These are phyloP conservation scores for Graphiopsis chlorocephala DNA, from an alignment of 2,329 filamentous ascomycete genomes.

Conservation along the genomic window DNA sequence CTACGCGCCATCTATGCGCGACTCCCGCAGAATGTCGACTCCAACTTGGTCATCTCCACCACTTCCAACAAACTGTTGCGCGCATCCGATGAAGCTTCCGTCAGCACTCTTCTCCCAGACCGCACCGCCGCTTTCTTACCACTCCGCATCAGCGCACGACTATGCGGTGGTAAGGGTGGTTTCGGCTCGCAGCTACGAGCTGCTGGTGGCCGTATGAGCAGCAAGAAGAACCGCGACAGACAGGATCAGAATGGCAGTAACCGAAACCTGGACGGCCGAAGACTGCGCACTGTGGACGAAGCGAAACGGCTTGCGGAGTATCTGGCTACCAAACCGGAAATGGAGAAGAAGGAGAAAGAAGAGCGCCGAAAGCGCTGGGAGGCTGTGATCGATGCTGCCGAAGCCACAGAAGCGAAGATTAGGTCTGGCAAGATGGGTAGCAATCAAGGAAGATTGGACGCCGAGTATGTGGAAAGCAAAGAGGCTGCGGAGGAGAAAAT, in stretches of 20 bases:
- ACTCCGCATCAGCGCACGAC: conserved; percentile 72
- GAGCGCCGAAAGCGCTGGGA: conserved; percentile 81
- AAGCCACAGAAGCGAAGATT: conserved; percentile 79
- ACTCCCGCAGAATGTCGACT: conserved; percentile 53
- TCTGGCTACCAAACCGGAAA: conserved; percentile 90
- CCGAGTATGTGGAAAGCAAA: conserved; percentile 92
- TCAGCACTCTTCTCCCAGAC: conserved; percentile 61
- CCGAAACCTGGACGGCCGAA: conserved; percentile 86
- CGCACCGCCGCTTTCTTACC: conserved; percentile 65
- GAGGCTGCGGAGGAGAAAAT: conserved; percentile 86
- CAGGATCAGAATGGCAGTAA: conserved; percentile 78
- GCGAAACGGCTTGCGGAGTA: conserved; percentile 95
- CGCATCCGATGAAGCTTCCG: conserved; percentile 50
- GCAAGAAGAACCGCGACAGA: conserved; percentile 80
- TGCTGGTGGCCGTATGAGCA: conserved; percentile 96
- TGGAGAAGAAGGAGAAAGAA: conserved; percentile 93
- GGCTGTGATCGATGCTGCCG: conserved; percentile 79
- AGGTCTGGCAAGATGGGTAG: conserved; percentile 66
- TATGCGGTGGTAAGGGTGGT: conserved; percentile 93
- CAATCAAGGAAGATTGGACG: conserved; percentile 63
- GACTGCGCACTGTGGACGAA: conserved; percentile 87
- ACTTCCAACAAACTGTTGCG: conserved; percentile 70
- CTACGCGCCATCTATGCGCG: conserved; percentile 63
- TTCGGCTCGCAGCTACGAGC: conserved; percentile 97
- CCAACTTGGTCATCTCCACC: conserved; percentile 75